A percentile compares a stretch with the other conserved stretches of the same genome.
Evolutionary conservation across 306 rosid genomes (phyloP).

Genomic region (Cyamopsis tetragonoloba): DNA sequence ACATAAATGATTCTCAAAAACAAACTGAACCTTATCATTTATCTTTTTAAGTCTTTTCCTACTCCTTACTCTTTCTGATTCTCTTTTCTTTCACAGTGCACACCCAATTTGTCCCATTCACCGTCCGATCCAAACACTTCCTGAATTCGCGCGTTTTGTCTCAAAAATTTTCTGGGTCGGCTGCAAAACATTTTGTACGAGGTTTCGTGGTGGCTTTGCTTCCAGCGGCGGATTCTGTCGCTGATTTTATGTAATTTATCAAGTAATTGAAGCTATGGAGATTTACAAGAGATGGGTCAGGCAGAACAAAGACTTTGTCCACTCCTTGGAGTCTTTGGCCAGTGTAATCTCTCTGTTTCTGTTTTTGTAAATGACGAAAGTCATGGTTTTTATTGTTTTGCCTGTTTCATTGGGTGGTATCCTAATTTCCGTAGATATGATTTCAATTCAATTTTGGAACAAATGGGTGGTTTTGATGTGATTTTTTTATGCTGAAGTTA

Average conservation of each 20-base stretch:
- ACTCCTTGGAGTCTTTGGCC: slow-evolving; percentile 65
- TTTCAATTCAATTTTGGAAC: not conserved
- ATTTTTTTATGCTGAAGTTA: not conserved
- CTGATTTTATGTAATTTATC: not conserved
- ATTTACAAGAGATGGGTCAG: slow-evolving; percentile 68
- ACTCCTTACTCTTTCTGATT: too few species aligned
- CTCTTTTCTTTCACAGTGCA: too few species aligned
- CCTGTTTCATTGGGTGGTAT: too few species aligned
- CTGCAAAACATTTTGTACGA: not conserved
- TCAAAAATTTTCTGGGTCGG: slow-evolving; percentile 14
- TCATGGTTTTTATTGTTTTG: too few species aligned
- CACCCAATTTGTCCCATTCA: too few species aligned
- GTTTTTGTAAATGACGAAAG: not conserved
- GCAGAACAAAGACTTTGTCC: slow-evolving; percentile 61
- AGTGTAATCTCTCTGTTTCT: slow-evolving; percentile 44
- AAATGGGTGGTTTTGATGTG: not conserved
- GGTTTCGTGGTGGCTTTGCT: not conserved
- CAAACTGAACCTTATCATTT: too few species aligned
- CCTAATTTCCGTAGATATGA: not conserved
- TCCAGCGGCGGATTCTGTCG: not conserved
- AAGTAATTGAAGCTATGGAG: slow-evolving; percentile 45
- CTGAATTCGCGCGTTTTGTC: not conserved
- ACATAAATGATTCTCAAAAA: too few species aligned
- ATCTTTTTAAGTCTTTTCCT: too few species aligned
- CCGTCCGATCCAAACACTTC: too few species aligned